Conservation (phyloP, 179 eudicot species). For the Heliamphora pulchella region DNA sequence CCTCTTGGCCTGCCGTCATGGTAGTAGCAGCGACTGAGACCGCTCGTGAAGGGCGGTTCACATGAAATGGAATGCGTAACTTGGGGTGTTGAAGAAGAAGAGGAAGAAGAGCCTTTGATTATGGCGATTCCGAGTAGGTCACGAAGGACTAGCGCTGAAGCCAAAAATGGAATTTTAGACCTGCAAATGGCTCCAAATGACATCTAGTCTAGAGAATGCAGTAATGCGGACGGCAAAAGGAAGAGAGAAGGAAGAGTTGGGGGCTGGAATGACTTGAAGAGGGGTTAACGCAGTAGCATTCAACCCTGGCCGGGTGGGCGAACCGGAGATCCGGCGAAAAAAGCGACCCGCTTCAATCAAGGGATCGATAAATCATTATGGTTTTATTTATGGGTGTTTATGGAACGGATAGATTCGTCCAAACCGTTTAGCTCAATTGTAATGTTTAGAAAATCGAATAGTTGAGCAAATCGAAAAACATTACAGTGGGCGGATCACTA, state of each 20-base stretch:
- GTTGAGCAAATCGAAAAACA: too few species aligned
- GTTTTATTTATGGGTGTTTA: too few species aligned
- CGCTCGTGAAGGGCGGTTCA: conserved; percentile 12
- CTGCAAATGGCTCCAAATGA: conserved; percentile 26
- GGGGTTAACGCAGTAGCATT: not conserved
- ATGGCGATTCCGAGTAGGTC: conserved; percentile 17
- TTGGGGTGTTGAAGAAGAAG: conserved; percentile 14
- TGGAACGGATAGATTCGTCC: too few species aligned
- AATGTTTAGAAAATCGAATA: too few species aligned
- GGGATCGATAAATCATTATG: too few species aligned
- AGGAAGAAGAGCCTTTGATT: conserved; percentile 12
- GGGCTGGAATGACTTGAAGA: not conserved
- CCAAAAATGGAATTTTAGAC: conserved; percentile 20
- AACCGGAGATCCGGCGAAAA: too few species aligned
- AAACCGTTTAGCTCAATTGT: too few species aligned
- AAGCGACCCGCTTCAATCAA: too few species aligned
- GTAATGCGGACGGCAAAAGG: not conserved
- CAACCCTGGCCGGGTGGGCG: too few species aligned
- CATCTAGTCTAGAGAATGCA: not conserved
- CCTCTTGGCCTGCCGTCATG: conserved; percentile 96
- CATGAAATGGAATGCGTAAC: not conserved
- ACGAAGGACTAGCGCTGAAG: conserved; percentile 15
- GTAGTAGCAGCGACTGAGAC: conserved; percentile 19
- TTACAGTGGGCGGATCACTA: too few species aligned
- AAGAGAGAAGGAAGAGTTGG: not conserved